Conservation (phyloP, 2,329 filamentous ascomycete genomes). For the Curvularia verruculosa region DNA sequence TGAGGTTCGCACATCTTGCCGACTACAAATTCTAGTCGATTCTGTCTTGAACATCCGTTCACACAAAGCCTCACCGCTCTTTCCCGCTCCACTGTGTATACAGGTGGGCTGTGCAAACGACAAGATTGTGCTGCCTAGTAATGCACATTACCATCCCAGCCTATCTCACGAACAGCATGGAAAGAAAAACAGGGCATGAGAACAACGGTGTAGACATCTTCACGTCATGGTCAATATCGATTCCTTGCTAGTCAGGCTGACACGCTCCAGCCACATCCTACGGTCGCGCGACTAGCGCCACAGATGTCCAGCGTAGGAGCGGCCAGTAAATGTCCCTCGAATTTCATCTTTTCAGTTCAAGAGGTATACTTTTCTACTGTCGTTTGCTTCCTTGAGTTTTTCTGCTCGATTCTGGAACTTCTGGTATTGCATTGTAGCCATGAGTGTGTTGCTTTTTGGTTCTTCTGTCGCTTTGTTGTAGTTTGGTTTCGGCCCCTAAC, state of each 20-base stretch:
- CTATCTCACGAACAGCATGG: neutral
- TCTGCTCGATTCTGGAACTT: too few species aligned
- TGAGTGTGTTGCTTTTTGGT: neutral
- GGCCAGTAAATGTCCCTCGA: neutral
- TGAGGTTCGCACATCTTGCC: neutral
- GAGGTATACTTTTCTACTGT: neutral
- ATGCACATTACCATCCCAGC: neutral
- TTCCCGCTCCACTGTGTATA: conserved; percentile 1
- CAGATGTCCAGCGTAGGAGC: neutral
- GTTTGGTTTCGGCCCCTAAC: conserved; percentile 7
- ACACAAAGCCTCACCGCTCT: conserved; percentile 2
- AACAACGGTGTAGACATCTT: neutral
- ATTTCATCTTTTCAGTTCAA: neutral
- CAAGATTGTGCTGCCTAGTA: conserved; percentile 5
- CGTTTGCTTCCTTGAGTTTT: neutral
- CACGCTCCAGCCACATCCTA: conserved; percentile 9
- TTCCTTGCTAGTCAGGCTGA: conserved; percentile 14
- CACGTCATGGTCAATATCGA: conserved; percentile 1
- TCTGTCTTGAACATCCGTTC: neutral
- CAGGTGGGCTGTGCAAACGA: conserved; percentile 16
- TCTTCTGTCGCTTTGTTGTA: neutral
- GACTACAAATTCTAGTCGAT: neutral
- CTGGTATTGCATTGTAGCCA: neutral
- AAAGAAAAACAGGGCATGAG: conserved; percentile 7
- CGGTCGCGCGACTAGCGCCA: conserved; percentile 4